Evolutionary conservation across 495 filamentous ascomycete genomes (phyloP).

Genomic region (Penicillium canescens): DNA sequence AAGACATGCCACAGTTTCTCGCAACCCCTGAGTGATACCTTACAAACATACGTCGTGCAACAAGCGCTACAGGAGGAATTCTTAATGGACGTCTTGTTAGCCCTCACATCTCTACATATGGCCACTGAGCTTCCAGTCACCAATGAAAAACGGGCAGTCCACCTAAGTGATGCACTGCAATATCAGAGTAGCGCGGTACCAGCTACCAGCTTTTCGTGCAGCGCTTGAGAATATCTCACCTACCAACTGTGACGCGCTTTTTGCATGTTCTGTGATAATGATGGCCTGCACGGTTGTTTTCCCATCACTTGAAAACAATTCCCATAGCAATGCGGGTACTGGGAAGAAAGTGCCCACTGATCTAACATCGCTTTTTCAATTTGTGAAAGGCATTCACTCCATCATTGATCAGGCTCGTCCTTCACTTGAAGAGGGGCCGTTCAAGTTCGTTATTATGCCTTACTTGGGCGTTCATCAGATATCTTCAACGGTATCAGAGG

Average conservation of each 20-base stretch:
- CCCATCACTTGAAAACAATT: neutral
- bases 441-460: neutral
- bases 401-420: slow-evolving; percentile 11
- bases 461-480: neutral
- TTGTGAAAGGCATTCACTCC: slow-evolving; percentile 8
- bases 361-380: slow-evolving; percentile 12
- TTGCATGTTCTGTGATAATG: slow-evolving; percentile 4
- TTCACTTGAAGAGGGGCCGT: slow-evolving; percentile 15
- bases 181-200: slow-evolving; percentile 2
- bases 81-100: slow-evolving; percentile 2
- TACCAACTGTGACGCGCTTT: slow-evolving; percentile 3
- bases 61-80: neutral
- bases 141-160: neutral
- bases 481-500: neutral
- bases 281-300: slow-evolving; percentile 2
- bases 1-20: slow-evolving; percentile 4
- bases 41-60: neutral
- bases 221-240: neutral
- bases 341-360: neutral
- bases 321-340: neutral
- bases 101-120: slow-evolving; percentile 2
- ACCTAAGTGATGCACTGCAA: neutral
- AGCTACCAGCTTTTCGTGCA: slow-evolving; percentile 1
- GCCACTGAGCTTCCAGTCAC: neutral
- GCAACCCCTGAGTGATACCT: neutral